Evolutionary conservation across 345 rosid genomes (phyloP), one percentile per base, ranked within the genome.

Genomic region (Brassica carinata): DNA sequence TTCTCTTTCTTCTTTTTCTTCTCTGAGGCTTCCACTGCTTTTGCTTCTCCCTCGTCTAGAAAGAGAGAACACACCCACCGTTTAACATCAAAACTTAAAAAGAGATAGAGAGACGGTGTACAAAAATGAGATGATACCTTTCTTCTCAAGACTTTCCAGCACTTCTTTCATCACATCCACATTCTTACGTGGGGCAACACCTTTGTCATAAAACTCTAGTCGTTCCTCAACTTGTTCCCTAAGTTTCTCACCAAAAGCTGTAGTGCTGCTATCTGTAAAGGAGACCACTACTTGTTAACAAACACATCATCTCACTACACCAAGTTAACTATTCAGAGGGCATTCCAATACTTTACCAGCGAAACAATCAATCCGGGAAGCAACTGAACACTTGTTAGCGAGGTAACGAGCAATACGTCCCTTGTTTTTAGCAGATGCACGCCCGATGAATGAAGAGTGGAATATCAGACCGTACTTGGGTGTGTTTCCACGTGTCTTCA

Each of bases 351-450:
- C 10, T 59, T 74, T 86, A 94, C 98, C 99, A 8, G 98, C 76
- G 77, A 94, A 96, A 82, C 98, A 92, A 83, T 96, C 99, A 6
- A 94, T 96, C 53, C 97, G 87, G 45, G 97, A 89, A 57, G 98
- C 99, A 69, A 96, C 90, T 6, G 97, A 96, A 77, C 99, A 96
- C 82, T 96, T 96, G 81, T 94, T 96, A 19, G 99, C 98, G 30
- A 96, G 91, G 85, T 79, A 92, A 43, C 99, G 98, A 78, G 99
- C 98, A 88, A 96, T 90, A 69, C 97, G 92, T 0, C 99, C 99
- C 86, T 96, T 96, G 87, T 94, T 96, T 67, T 86, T 87, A 10
- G 97, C 89, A 80, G 95, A 83, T 63, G 97, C 97, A 70, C 97
- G 90, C 2, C 97, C 97, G 71, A 92, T 96, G 80, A 92, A 94